Evolutionary conservation across 306 rosid species (phyloP), one percentile per base, ranked within the genome.

Genomic region (Begonia fuchsioides): DNA sequence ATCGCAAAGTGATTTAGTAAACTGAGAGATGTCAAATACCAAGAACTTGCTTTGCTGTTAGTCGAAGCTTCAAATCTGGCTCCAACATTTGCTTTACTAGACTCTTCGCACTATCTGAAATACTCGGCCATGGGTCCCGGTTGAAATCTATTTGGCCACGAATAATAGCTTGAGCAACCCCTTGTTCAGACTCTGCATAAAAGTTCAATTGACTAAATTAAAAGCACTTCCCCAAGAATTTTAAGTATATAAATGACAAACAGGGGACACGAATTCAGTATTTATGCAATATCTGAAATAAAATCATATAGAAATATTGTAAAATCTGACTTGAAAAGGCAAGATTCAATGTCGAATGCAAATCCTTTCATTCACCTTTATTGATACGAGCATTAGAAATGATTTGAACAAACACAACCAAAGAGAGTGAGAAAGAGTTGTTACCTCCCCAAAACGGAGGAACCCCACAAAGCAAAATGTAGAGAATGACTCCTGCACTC

Each of bases 401-500:
- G 47, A 11, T n/a, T n/a, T n/a, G n/a, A 8, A 12, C 13, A 43
- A 43, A 26, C 35, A 26, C 35, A 26, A 26, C 8, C 35, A 26
- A 8, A 26, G 35, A 26, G 35, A 26, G 35, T 0, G 32, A 20
- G 32, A 20, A 6, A 20, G 32, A 2, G 35, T 26, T 26, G 35
- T 26, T 26, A 26, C 35, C 35, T 26, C 35, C 35, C 35, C 35
- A 43, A 43, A 13, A 26, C 7, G 47, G 13, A 13, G 47, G 35
- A 13, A 43, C 15, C 47, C 47, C 47, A 43, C 47, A 43, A 43
- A 43, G 47, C 15, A 43, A 43, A 43, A 43, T 43, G 15, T 43
- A 43, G 47, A 43, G 47, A 13, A 43, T 43, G 12, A 43, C 47
- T 43, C 47, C 47, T 11, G 47, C 47, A 43, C 47, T 43, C 47